Base-by-base conservation (phyloP, 1,139 yeast genomes). In the Scheffersomyces segobiensis region DNA sequence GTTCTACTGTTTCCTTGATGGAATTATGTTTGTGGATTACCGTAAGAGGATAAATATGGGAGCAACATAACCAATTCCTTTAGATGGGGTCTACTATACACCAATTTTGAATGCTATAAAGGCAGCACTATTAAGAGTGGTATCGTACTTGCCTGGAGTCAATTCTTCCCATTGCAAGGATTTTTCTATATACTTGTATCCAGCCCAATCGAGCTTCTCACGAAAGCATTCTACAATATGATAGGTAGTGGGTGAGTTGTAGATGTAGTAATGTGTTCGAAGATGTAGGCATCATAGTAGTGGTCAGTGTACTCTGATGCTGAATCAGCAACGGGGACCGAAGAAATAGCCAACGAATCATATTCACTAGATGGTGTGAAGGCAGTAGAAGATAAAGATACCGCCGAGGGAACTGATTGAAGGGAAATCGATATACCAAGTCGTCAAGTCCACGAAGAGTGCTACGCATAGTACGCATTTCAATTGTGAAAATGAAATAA, bases 51-150 rank as follows among this genome's bases (percentile, higher is more conserved):
- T 87, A 91, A 54, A 85, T 78, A 67, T 87, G 92, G 46, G 84
- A 0, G 88, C 91, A 59, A 87, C 80, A 46, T 81, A 78, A 56
- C 89, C 89, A 3, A 84, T 80, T 56, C 92, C 91, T 53, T 75
- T 71, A 42, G 74, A 71, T 0, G 87, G 84, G 3, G 72, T 71
- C 92, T 91, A 87, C 32, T 79, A 70, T 22, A 77, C 71, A 52
- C 90, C 91, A 18, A 87, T 75, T 2, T 80, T 76, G 65, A 87
- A 87, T 1, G 91, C 89, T 48, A 80, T 78, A 52, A 87, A 70
- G 52, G 82, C 75, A 42, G 87, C 79, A 20, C 87, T 88, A 60
- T 80, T 84, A 72, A 90, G 78, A 32, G 76, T 71, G 50, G 90
- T 86, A 72, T 72, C 87, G 68, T 84, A 87, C 62, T 77, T 74